Percentiles rank a stretch among this genome's conserved stretches.
Evolutionary conservation across 306 rosid genomes (phyloP).

Genomic region (Rosa rugosa): DNA sequence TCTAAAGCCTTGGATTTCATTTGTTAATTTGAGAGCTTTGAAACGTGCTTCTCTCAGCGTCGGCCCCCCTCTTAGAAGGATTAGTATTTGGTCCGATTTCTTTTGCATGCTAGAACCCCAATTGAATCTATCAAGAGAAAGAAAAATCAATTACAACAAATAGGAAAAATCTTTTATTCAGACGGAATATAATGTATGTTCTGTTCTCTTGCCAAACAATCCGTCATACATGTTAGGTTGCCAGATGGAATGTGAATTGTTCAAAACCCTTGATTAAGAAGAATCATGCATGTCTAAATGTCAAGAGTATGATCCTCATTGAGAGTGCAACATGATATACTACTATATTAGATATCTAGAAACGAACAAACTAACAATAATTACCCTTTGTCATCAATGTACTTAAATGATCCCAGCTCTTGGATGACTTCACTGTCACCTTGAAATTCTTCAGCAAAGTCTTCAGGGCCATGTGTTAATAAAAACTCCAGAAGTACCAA

Average conservation of each 20-base stretch:
- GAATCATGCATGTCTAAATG: neutral
- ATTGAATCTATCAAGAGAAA: conserved; percentile 49
- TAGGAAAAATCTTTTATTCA: neutral
- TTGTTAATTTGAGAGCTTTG: conserved; percentile 67
- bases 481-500: conserved; percentile 70
- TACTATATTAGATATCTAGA: neutral
- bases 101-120: conserved; percentile 72
- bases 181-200: neutral
- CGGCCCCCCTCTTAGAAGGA: conserved; percentile 47
- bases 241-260: neutral
- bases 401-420: conserved; percentile 54
- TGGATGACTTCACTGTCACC: conserved; percentile 51
- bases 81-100: conserved; percentile 50
- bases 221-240: neutral
- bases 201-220: neutral
- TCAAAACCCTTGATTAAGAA: neutral
- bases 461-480: conserved; percentile 71
- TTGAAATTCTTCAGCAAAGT: conserved; percentile 64
- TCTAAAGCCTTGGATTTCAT: conserved; percentile 80
- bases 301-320: neutral
- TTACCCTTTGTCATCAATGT: conserved; percentile 68
- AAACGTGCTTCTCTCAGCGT: conserved; percentile 54
- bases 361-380: neutral
- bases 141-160: neutral
- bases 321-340: neutral